Base-by-base conservation (phyloP, 108 stramenopile genomes). In the Stephanodiscus minutulus region DNA sequence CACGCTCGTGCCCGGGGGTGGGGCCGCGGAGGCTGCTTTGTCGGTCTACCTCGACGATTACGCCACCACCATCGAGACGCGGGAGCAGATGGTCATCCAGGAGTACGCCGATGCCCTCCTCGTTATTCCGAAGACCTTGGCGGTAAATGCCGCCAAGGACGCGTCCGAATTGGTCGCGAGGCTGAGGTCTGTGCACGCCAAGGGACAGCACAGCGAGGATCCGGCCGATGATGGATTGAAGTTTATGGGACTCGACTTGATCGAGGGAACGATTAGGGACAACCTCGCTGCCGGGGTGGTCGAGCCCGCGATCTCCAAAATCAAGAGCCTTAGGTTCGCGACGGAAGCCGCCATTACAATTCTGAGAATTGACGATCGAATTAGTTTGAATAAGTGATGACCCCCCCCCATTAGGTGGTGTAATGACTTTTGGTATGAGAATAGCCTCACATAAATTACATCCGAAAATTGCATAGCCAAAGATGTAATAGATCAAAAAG, bases 331-430 rank as follows among this genome's bases (percentile, higher is more conserved):
- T 43, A 79, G 99, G 31, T 99, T 99, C 85, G 99, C 99, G 20
- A 98, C 97, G 0, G 99, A 99, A 77, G 98, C 99, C 22, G 98
- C 98, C 33, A 97, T 99, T 79, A 98, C 98, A 29, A 98, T 99
- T 81, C 77, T 99, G 48, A 91, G 99, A 57, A 99, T 99, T 75
- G 97, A 97, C 78, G 96, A 98, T 80, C 87, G 91, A 53, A 95
- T 97, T 59, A 88, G 82, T 31, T 66, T 91, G 28, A 78, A 78
- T 47, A 65, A 62, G 27, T 66, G 44, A 46, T 4, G 43, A 62
- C n/a, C n/a, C n/a, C n/a, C n/a, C n/a, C n/a, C n/a, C n/a, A n/a
- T n/a, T n/a, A n/a, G n/a, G n/a, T n/a, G n/a, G n/a, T n/a, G n/a
- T n/a, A n/a, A n/a, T n/a, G n/a, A n/a, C n/a, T n/a, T n/a, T n/a